Evolutionary conservation across 495 filamentous ascomycete genomes (phyloP).

Genomic region (Daldinia caldariorum): DNA sequence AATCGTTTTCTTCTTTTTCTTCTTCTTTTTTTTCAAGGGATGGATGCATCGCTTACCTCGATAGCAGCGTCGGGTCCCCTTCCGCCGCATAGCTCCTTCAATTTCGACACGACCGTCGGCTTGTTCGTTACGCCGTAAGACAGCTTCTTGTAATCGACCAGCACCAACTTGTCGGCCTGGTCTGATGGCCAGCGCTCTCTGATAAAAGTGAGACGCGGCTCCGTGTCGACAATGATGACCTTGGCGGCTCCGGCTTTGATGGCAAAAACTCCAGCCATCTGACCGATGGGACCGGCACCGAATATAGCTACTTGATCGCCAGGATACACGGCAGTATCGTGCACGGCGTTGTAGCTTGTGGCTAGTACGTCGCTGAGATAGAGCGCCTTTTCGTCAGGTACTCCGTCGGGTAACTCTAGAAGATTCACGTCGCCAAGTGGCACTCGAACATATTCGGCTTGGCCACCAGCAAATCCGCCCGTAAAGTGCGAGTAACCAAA

Average conservation of each 20-base stretch:
- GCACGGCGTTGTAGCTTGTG: constrained; percentile 83
- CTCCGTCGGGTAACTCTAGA: constrained; percentile 78
- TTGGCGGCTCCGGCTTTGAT: constrained; percentile 75
- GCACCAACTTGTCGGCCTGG: constrained; percentile 52
- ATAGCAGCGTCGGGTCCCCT: constrained; percentile 79
- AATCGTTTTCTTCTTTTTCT: neutral
- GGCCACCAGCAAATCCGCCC: constrained; percentile 88
- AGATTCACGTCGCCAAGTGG: constrained; percentile 86
- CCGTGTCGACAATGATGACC: constrained; percentile 84
- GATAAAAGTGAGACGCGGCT: constrained; percentile 77
- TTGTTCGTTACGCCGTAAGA: constrained; percentile 58
- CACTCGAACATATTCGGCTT: constrained; percentile 88
- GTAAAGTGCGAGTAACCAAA: constrained; percentile 82
- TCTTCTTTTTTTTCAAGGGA: no score
- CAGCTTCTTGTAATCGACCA: constrained; percentile 59
- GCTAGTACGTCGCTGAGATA: constrained; percentile 83
- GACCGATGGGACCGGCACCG: constrained; percentile 80
- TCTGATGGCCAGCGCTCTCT: constrained; percentile 65
- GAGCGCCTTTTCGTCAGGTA: constrained; percentile 88
- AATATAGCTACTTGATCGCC: constrained; percentile 86
- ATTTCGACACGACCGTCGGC: constrained; percentile 70
- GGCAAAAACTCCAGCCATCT: constrained; percentile 80
- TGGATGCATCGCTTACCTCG: constrained; percentile 54
- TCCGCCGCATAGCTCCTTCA: constrained; percentile 76
- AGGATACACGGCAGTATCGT: constrained; percentile 83